Conservation (phyloP, 2,329 filamentous ascomycete genomes). For the Pseudogymnoascus pannorum region DNA sequence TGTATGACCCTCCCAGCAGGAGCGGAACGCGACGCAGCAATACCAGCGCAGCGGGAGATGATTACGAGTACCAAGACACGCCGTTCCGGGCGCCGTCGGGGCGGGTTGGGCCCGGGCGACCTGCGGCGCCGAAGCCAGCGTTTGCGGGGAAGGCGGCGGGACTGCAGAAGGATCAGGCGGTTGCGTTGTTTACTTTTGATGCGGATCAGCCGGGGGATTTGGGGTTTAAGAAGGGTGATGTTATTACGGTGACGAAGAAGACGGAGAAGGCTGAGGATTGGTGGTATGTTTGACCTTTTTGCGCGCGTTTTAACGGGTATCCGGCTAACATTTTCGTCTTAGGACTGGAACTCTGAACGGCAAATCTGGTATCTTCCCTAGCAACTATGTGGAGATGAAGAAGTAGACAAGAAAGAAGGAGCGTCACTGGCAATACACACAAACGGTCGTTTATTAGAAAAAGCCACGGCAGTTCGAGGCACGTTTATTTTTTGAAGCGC, state of each 20-base stretch:
- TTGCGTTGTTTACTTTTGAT: slow-evolving; percentile 91
- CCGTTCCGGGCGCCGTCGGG: slow-evolving; percentile 23
- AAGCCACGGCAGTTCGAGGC: not conserved
- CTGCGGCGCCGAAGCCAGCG: slow-evolving; percentile 82
- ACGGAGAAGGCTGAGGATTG: slow-evolving; percentile 92
- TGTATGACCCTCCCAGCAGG: slow-evolving; percentile 53
- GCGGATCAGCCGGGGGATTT: slow-evolving; percentile 87
- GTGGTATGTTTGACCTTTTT: slow-evolving; percentile 56
- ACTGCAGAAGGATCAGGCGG: slow-evolving; percentile 68
- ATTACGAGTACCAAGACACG: slow-evolving; percentile 49
- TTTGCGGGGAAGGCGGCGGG: slow-evolving; percentile 55
- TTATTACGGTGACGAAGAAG: slow-evolving; percentile 91
- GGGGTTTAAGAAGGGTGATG: slow-evolving; percentile 93
- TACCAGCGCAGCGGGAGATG: slow-evolving; percentile 38
- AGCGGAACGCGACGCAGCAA: slow-evolving; percentile 34
- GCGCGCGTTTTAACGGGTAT: not conserved
- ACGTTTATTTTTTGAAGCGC: slow-evolving; percentile 1
- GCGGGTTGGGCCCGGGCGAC: slow-evolving; percentile 60
- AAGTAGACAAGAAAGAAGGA: slow-evolving; percentile 26
- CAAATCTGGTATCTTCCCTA: slow-evolving; percentile 87
- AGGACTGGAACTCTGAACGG: slow-evolving; percentile 85
- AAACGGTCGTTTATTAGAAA: slow-evolving; percentile 3
- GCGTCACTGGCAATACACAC: not conserved
- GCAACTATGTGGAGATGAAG: slow-evolving; percentile 65
- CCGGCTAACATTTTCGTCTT: slow-evolving; percentile 17